Evolutionary conservation across 805 yeast genomes (phyloP), one percentile per base, ranked within the genome.

Genomic region (Sungouiozyma ichnusensis): DNA sequence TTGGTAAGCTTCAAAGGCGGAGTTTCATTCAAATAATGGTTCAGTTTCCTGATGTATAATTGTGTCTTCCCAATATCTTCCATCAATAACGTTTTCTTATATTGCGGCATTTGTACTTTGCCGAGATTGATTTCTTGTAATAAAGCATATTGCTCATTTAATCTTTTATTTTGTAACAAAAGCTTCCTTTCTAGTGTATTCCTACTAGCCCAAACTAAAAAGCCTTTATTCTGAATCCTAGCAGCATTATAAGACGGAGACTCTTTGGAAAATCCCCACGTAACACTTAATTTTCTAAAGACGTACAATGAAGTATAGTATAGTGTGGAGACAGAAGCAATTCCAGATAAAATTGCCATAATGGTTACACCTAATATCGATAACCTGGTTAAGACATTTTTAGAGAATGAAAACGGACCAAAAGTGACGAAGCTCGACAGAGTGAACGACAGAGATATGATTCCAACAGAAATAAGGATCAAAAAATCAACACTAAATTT

Each of bases 321-420:
- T 3, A 56, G 45, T 1, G 63, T 58, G 2, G 65, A 60, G 1
- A 55, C 55, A 33, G 63, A 55, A 4, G 64, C 65, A 20, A 61
- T 46, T 3, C 62, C 63, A 2, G 65, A 60, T 27, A 61, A 40
- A 15, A 49, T 42, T 5, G 63, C 62, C 61, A 61, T 54, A 9
- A 60, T 27, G 2, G 61, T 56, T 1, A 58, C 60, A 16, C 65
- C 65, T 3, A 52, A 51, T 3, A 61, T 50, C 5, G 65, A 60
- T 14, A 60, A 27, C 41, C 56, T 60, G 5, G 65, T 61, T 27
- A 61, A 44, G 38, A 60, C 47, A 45, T 53, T 58, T 3, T 46
- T 39, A 1, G 63, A 47, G 42, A 52, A 50, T 13, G 45, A 34
- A 39, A 58, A 61, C 14, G 65, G 65, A 1, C 65, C 65, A 34